These are phyloP conservation scores for Linnemannia zychae DNA, from an alignment of 192 early-diverging fungal genomes.

Conservation along the genomic window DNA sequence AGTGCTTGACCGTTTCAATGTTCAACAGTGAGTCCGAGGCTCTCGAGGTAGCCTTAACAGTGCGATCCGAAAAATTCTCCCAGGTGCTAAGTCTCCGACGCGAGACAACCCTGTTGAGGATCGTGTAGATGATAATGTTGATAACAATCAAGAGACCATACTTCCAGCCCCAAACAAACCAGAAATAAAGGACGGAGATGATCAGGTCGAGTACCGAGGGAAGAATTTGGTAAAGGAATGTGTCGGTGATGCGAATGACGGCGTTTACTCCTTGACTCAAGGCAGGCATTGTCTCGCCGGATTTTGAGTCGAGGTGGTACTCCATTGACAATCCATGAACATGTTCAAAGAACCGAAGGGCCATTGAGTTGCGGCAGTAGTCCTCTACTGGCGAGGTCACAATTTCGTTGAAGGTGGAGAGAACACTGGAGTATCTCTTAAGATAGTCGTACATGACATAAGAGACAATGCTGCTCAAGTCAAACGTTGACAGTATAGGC, in stretches of 20 bases:
- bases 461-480: neutral
- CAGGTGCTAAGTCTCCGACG: conserved; percentile 69
- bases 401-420: neutral
- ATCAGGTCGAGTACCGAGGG: conserved; percentile 83
- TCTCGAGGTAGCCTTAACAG: neutral
- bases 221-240: conserved; percentile 83
- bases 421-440: neutral
- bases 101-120: conserved; percentile 73
- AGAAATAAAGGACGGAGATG: conserved; percentile 78
- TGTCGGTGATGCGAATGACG: conserved; percentile 73
- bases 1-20: conserved; percentile 95
- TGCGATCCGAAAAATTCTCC: conserved; percentile 23
- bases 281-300: conserved; percentile 70
- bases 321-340: conserved; percentile 70
- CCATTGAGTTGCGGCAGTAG: neutral
- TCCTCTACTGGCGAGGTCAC: neutral
- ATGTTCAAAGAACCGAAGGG: conserved; percentile 64
- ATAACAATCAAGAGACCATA: conserved; percentile 80
- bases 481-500: neutral
- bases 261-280: conserved; percentile 70
- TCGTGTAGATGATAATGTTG: conserved; percentile 82
- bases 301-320: conserved; percentile 73
- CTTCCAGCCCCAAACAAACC: conserved; percentile 39
- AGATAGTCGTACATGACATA: conserved; percentile 19
- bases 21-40: conserved; percentile 84